Base-by-base conservation (phyloP, 2,329 filamentous ascomycete species). In the Talaromyces sp. region DNA sequence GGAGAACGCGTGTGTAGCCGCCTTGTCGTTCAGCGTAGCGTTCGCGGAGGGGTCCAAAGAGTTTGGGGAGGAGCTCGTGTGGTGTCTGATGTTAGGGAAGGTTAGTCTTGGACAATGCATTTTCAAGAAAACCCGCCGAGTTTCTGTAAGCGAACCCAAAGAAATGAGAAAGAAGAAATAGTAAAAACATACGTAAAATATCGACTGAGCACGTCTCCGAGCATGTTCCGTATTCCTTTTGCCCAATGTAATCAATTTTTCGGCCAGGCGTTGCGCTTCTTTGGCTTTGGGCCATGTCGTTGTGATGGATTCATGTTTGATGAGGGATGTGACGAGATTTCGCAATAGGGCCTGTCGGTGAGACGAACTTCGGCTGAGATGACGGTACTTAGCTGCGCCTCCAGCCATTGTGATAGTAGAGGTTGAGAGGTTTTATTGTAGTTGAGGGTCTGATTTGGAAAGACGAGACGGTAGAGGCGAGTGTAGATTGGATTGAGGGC, bases 241-340 rank as follows among this genome's bases (percentile, higher is more conserved):
- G 22, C 91, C 94, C 72, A 97, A 79, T 4, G 93, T 97, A 73
- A 99, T 93, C 70, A 98, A 84, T 83, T 96, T 96, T 77, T 99
- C 95, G 7, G 93, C 95, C 71, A 98, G 79, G 51, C 91, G 86
- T 81, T 99, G 95, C 22, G 95, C 91, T 82, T 99, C 95, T 81
- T 98, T 99, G 58, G 95, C 95, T 82, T 98, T 98, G 77, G 90
- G 89, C 85, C 91, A 97, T 81, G 95, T 97, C 60, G 95, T 99
- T 69, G 90, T 89, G 81, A 99, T 96, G 69, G 92, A 89, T 83
- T 99, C 95, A 79, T 96, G 88, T 79, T 91, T 86, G 81, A 99
- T 91, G 70, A 99, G 90, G 63, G 94, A 95, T 71, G 94, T 97
- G 77, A 98, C 93, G 68, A 99, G 85, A 81, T 98, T 97, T 75